A percentile compares a stretch with the other conserved stretches of the same genome.
These are phyloP conservation scores for Liquidambar formosana DNA, from an alignment of 164 flowering plant species.

Conservation along the genomic window DNA sequence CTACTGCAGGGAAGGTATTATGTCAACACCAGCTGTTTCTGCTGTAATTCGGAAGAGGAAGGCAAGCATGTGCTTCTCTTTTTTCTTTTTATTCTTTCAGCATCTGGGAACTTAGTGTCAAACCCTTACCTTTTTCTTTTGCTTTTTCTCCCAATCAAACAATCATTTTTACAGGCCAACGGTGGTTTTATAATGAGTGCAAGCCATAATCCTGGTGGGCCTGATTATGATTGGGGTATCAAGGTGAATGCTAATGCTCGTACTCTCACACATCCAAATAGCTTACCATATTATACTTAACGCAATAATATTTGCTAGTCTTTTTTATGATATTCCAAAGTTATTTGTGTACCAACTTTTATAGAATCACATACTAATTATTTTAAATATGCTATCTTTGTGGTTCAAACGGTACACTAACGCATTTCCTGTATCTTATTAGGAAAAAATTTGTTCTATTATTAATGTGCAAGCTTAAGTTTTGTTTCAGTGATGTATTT, in stretches of 20 bases:
- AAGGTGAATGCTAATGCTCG: constrained; percentile 55
- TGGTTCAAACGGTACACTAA: neutral
- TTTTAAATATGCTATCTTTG: neutral
- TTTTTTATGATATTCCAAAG: neutral
- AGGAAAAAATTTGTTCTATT: neutral
- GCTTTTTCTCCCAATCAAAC: neutral
- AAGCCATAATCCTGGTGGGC: constrained; percentile 99
- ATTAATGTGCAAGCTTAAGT: neutral
- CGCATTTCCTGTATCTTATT: neutral
- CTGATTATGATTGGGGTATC: constrained; percentile 99
- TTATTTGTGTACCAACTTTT: neutral
- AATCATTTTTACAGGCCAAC: constrained; percentile 68
- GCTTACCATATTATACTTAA: neutral
- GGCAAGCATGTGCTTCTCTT: constrained; percentile 38
- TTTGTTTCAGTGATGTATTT: neutral
- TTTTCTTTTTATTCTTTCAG: constrained; percentile 2
- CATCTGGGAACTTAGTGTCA: neutral
- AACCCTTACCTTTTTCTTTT: neutral
- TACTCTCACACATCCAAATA: neutral
- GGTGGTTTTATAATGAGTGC: constrained; percentile 99
- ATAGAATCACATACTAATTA: neutral
- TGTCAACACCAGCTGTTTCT: constrained; percentile 99
- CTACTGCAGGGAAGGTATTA: constrained; percentile 80
- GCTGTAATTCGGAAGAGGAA: constrained; percentile 91
- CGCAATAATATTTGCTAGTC: neutral